Evolutionary conservation across 2,329 filamentous ascomycete species (phyloP).

Genomic region (Fusarium anguioides): DNA sequence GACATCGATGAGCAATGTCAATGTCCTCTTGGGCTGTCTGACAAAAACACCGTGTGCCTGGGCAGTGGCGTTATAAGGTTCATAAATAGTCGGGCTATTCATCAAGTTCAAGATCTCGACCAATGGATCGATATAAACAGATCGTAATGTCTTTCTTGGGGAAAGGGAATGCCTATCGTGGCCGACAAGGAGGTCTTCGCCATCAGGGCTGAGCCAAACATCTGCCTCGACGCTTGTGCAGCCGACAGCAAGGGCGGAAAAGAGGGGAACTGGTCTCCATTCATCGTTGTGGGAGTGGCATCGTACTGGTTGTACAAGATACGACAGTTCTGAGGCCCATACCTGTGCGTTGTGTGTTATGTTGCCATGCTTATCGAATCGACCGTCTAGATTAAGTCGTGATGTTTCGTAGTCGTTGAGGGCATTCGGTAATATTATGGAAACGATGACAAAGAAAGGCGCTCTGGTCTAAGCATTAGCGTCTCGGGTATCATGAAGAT

Average conservation of each 20-base stretch:
- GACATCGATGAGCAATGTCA: background rate
- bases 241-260: background rate
- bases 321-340: background rate
- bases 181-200: background rate
- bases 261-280: background rate
- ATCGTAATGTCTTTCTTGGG: background rate
- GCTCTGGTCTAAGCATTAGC: background rate
- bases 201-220: background rate
- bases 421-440: background rate
- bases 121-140: background rate
- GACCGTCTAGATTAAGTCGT: background rate
- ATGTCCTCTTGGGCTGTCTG: background rate
- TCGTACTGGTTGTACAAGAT: background rate
- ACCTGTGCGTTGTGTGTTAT: background rate
- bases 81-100: background rate
- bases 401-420: background rate
- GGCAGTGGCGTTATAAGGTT: background rate
- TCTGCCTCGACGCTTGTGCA: background rate
- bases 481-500: background rate
- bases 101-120: background rate
- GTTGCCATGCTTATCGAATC: background rate
- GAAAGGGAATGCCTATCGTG: background rate
- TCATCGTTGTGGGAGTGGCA: background rate
- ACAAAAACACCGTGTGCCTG: background rate
- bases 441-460: background rate